Evolutionary conservation across 768 basidiomycete species (phyloP), one percentile per base, ranked within the genome.

Genomic region (Suillus bovinus): DNA sequence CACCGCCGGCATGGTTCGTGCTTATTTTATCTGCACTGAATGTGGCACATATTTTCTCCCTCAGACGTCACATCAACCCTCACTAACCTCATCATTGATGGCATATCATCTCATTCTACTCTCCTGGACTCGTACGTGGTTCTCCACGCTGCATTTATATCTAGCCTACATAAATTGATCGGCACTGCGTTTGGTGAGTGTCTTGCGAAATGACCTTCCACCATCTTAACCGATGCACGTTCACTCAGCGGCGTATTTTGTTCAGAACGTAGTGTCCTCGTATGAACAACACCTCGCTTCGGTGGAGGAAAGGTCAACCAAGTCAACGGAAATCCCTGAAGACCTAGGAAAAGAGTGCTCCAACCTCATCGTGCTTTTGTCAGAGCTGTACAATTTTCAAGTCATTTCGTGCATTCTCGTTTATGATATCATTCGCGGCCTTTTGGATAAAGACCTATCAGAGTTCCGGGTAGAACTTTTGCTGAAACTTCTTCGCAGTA

Each of bases 351-450:
- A 99, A 76, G 93, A 96, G 71, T 88, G 88, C 66, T 87, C 90
- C 11, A 99, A 99, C 72, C 77, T 99, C 38, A 82, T 96, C 46
- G 85, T 93, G 1, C 83, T 99, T 27, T 76, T 98, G 24, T 91
- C 94, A 2, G 95, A 98, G 71, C 78, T 99, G 22, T 99, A 98
- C 79, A 98, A 98, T 72, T 95, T 98, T 71, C 92, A 94, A 76
- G 93, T 98, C 27, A 84, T 99, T 59, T 93, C 93, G 3, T 93
- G 88, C 61, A 77, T 89, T 13, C 81, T 99, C n/a, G 78, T 98
- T 53, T 99, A 94, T 75, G 97, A 98, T 70, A 73, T 98, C 54
- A 88, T 99, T 66, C 87, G 91, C 9, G 80, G 81, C 16, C 81
- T 99, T 52, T 79, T 99, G 53, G 77, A 82, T 1, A 78, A 78